A percentile compares a stretch with the other conserved stretches of the same genome.
These are phyloP conservation scores for Suhomyces anneliseae DNA, from an alignment of 1,139 yeast species.

Conservation along the genomic window DNA sequence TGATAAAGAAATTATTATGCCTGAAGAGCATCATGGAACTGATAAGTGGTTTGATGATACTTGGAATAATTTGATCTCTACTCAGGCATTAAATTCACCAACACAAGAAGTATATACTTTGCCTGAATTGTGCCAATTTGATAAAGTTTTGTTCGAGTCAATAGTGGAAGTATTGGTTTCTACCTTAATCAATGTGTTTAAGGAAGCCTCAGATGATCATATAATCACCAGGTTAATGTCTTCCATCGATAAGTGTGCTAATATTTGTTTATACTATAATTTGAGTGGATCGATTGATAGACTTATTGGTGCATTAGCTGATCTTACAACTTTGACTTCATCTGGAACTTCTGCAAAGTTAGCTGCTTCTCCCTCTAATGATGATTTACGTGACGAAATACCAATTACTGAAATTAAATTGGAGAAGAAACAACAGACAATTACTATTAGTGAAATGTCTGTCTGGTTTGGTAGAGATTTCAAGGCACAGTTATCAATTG, in stretches of 20 bases:
- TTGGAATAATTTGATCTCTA: conserved; percentile 81
- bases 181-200: conserved; percentile 73
- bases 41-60: conserved; percentile 90
- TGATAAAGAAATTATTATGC: conserved; percentile 91
- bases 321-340: conserved; percentile 56
- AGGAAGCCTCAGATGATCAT: conserved; percentile 88
- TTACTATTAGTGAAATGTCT: conserved; percentile 78
- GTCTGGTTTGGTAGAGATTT: conserved; percentile 87
- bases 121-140: conserved; percentile 50
- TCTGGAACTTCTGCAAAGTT: neutral
- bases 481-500: conserved; percentile 87
- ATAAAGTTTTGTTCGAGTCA: conserved; percentile 65
- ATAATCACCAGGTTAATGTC: conserved; percentile 84
- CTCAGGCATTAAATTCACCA: conserved; percentile 30
- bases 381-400: conserved; percentile 43
- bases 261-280: conserved; percentile 66
- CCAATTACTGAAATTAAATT: conserved; percentile 51
- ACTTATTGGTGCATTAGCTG: conserved; percentile 62
- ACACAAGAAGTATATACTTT: conserved; percentile 21
- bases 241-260: conserved; percentile 81
- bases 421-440: conserved; percentile 51
- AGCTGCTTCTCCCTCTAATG: conserved; percentile 18
- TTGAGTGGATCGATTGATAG: conserved; percentile 60
- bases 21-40: conserved; percentile 91
- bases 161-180: conserved; percentile 63